Conservation (phyloP, 164 flowering plant species). For the Malania oleifera region DNA sequence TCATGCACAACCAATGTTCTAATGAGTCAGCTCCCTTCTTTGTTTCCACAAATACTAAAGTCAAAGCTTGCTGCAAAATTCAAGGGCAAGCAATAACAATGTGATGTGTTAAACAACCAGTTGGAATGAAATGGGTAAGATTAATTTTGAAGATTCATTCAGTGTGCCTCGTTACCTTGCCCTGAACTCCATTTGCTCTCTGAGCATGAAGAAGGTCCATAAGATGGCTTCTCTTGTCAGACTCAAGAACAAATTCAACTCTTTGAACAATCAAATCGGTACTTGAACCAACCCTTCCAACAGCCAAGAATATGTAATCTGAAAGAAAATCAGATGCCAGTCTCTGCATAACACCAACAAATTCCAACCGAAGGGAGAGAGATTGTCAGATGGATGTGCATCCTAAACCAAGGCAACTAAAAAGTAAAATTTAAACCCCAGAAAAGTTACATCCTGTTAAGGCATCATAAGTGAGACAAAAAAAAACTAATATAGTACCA, state of each 20-base stretch:
- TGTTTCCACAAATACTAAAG: slow-evolving; percentile 60
- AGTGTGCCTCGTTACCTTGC: slow-evolving; percentile 37
- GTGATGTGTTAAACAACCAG: background rate
- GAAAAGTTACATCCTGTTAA: too few species aligned
- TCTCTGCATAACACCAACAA: slow-evolving; percentile 38
- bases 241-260: slow-evolving; percentile 64
- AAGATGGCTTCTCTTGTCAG: slow-evolving; percentile 68
- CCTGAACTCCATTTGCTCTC: slow-evolving; percentile 48
- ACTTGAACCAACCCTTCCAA: slow-evolving; percentile 82
- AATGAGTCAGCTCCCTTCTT: slow-evolving; percentile 60
- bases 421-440: too few species aligned
- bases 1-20: slow-evolving; percentile 50
- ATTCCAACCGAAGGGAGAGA: background rate
- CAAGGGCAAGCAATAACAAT: background rate
- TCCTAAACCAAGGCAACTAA: too few species aligned
- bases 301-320: slow-evolving; percentile 58
- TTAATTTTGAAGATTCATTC: background rate
- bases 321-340: slow-evolving; percentile 73
- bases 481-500: too few species aligned
- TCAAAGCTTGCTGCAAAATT: slow-evolving; percentile 47
- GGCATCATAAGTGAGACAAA: too few species aligned
- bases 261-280: slow-evolving; percentile 73
- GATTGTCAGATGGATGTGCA: background rate
- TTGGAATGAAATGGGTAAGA: background rate
- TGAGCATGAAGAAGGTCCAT: slow-evolving; percentile 80